Percentiles rank a stretch among this genome's conserved stretches.
Evolutionary conservation across 805 yeast species (phyloP).

Genomic region (Metschnikowia cubensis): DNA sequence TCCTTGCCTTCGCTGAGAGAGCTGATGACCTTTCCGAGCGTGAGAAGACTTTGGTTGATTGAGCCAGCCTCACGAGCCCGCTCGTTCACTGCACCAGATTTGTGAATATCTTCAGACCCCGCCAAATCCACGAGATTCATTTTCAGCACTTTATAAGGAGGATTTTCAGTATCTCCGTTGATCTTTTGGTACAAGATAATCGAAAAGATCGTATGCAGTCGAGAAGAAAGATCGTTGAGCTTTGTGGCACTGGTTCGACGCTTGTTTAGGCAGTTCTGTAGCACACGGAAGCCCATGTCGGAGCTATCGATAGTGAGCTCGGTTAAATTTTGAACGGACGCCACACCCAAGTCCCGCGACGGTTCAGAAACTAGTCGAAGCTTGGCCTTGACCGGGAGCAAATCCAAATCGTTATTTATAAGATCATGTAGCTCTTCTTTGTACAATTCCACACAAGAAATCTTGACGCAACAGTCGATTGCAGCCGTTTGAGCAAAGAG

Average conservation of each 20-base stretch:
- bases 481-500: slow-evolving; percentile 41
- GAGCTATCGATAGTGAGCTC: slow-evolving; percentile 56
- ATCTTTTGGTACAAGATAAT: slow-evolving; percentile 47
- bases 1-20: slow-evolving; percentile 31
- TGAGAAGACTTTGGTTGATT: slow-evolving; percentile 81
- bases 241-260: slow-evolving; percentile 71
- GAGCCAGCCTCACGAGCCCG: slow-evolving; percentile 93
- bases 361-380: slow-evolving; percentile 13
- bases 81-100: slow-evolving; percentile 83
- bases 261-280: slow-evolving; percentile 53
- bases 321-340: slow-evolving; percentile 60
- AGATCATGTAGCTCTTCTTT: slow-evolving; percentile 82
- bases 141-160: slow-evolving; percentile 47
- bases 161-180: slow-evolving; percentile 24
- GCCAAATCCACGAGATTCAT: slow-evolving; percentile 89
- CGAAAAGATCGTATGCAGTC: slow-evolving; percentile 77
- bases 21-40: slow-evolving; percentile 87
- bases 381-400: slow-evolving; percentile 23
- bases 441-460: slow-evolving; percentile 81
- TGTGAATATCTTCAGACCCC: slow-evolving; percentile 84
- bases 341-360: slow-evolving; percentile 17
- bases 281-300: slow-evolving; percentile 50
- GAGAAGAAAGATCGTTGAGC: slow-evolving; percentile 66
- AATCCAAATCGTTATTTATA: slow-evolving; percentile 43
- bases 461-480: slow-evolving; percentile 60